Evolutionary conservation across 2,329 filamentous ascomycete genomes (phyloP), one percentile per base, ranked within the genome.

Genomic region (Mycogone perniciosa): DNA sequence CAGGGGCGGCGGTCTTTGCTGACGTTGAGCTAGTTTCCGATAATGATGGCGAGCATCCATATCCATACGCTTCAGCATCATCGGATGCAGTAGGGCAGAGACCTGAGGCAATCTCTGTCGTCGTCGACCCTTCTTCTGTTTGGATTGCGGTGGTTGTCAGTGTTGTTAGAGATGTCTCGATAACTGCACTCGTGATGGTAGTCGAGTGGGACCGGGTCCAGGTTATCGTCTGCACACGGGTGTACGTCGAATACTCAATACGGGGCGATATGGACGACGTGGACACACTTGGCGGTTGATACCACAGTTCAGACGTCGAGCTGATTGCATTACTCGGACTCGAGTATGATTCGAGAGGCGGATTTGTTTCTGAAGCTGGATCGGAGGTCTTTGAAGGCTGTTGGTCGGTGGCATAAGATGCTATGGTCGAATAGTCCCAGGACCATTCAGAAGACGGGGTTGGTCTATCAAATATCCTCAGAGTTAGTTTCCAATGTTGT

Each of bases 191-290:
- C 3, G 48, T 51, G 38, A 46, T 46, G 29, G 48, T 46, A 11
- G 48, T 51, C 38, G 48, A 51, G 33, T 31, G 48, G 34, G 48
- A 51, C 31, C 34, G 9, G 10, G 46, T 37, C 42, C 37, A 46
- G 10, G 48, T 51, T 6, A 38, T 51, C 10, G 48, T 51, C 27
- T 43, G 4, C 5, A 46, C 27, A n/a, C 33, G 31, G 31, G 45
- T 31, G 11, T 41, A 41, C 7, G 48, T 33, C 4, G 48, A 51
- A 46, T 51, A 51, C 8, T 35, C 31, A 27, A 34, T 42, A 37
- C 38, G 48, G 7, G 48, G 31, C 31, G 44, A 33, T 26, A 30
- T n/a, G 2, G 48, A 45, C 10, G 48, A 39, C 7, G 29, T 31
- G n/a, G 44, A 37, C 8, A 13, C 2, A n/a, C 26, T 31, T 11